These are phyloP conservation scores for Wickerhamomyces subpelliculosus DNA, from an alignment of 805 yeast species.

Conservation along the genomic window DNA sequence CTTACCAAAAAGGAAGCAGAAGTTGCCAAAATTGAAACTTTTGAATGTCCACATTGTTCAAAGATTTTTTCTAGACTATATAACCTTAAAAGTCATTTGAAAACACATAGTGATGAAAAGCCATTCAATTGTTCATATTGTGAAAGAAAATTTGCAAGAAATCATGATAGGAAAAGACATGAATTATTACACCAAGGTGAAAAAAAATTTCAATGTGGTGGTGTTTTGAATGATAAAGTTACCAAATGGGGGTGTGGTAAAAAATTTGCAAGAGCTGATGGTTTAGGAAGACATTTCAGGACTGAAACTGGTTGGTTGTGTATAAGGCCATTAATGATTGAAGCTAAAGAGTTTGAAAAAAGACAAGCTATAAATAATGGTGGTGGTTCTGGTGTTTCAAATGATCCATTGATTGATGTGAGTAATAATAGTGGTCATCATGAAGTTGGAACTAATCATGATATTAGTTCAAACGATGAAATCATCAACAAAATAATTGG, in stretches of 20 bases:
- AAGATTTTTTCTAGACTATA: constrained; percentile 74
- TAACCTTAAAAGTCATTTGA: constrained; percentile 69
- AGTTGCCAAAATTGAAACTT: constrained; percentile 5
- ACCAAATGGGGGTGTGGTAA: constrained; percentile 35
- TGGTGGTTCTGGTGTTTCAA: too few species aligned
- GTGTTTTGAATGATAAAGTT: constrained; percentile 46
- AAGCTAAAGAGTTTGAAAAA: constrained; percentile 26
- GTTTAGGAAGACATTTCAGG: constrained; percentile 41
- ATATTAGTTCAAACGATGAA: not conserved
- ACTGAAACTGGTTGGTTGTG: constrained; percentile 72
- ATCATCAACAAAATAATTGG: not conserved
- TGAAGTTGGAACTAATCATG: too few species aligned
- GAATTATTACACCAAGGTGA: constrained; percentile 70
- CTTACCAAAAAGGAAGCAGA: constrained; percentile 7
- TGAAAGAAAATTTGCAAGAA: constrained; percentile 64
- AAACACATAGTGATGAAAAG: constrained; percentile 70
- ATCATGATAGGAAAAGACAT: constrained; percentile 72
- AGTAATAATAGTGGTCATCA: too few species aligned
- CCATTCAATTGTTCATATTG: constrained; percentile 65
- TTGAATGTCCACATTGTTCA: constrained; percentile 60
- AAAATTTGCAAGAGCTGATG: not conserved
- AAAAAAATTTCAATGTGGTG: constrained; percentile 63
- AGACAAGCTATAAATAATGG: not conserved
- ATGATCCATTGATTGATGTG: too few species aligned
- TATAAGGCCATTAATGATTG: constrained; percentile 57